Evolutionary conservation across 2,329 filamentous ascomycete species (phyloP).

Genomic region (Bipolaris victoriae): DNA sequence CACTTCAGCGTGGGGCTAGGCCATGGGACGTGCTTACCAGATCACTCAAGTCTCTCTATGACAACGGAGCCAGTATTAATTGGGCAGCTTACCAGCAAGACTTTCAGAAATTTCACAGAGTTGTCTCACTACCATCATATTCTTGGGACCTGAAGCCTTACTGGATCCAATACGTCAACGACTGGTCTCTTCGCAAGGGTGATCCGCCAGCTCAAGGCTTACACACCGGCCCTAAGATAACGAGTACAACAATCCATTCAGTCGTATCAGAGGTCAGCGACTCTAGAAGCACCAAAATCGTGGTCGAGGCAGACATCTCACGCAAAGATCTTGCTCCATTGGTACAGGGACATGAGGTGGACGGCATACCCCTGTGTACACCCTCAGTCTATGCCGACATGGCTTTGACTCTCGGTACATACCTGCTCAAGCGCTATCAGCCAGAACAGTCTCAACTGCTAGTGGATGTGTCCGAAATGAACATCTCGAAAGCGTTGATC

Average conservation of each 20-base stretch:
- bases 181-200: slow-evolving; percentile 38
- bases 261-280: not conserved
- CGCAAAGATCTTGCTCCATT: slow-evolving; percentile 15
- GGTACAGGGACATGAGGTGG: slow-evolving; percentile 23
- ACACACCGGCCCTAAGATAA: not conserved
- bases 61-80: slow-evolving; percentile 60
- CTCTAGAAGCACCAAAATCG: not conserved
- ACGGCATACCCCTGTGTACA: slow-evolving; percentile 22
- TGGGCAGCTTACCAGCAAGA: slow-evolving; percentile 63
- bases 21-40: slow-evolving; percentile 29
- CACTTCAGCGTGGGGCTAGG: slow-evolving; percentile 3
- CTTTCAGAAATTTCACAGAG: slow-evolving; percentile 32
- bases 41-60: slow-evolving; percentile 57
- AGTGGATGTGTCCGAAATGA: slow-evolving; percentile 21
- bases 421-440: slow-evolving; percentile 8
- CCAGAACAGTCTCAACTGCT: not conserved
- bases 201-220: slow-evolving; percentile 5
- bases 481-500: slow-evolving; percentile 21
- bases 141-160: slow-evolving; percentile 47
- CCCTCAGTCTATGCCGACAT: slow-evolving; percentile 43
- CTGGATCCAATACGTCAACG: slow-evolving; percentile 46
- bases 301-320: slow-evolving; percentile 20
- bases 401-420: slow-evolving; percentile 38
- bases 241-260: slow-evolving; percentile 9
- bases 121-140: slow-evolving; percentile 44